Percentiles rank a stretch among this genome's conserved stretches.
phyloP scores from a whole-genome alignment of 352 stramenopile genomes.

The Globisporangium emineosum region DNA sequence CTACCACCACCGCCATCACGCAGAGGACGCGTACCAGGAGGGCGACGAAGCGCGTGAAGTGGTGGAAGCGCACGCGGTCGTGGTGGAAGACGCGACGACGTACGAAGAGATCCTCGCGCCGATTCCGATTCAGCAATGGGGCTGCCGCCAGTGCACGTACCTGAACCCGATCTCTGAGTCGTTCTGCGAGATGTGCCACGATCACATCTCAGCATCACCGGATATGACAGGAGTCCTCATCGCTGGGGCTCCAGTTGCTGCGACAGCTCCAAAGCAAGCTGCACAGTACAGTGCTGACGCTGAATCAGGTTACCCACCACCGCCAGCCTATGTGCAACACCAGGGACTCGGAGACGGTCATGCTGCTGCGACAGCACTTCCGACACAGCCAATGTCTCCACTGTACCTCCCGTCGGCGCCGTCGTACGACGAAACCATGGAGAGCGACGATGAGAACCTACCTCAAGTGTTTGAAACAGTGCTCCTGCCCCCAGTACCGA shows the following conservation, averaged over 20 bases:
- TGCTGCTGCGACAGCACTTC: slow-evolving; percentile 6
- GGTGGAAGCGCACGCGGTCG: slow-evolving; percentile 41
- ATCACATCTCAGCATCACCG: slow-evolving; percentile 36
- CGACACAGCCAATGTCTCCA: slow-evolving; percentile 18
- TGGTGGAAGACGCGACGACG: slow-evolving; percentile 25
- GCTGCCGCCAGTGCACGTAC: slow-evolving; percentile 46
- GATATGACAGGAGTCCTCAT: slow-evolving; percentile 3
- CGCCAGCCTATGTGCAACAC: neutral
- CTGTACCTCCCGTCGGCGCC: slow-evolving; percentile 28
- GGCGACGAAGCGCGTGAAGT: slow-evolving; percentile 13
- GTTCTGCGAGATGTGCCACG: slow-evolving; percentile 61
- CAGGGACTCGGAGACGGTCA: neutral
- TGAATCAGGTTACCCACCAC: neutral
- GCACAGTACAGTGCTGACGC: neutral
- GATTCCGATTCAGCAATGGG: neutral
- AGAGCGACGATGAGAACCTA: neutral
- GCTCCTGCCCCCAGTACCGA: neutral
- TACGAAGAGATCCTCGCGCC: slow-evolving; percentile 14
- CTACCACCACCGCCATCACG: slow-evolving; percentile 1
- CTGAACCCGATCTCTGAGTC: slow-evolving; percentile 49
- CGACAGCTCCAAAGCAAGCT: neutral
- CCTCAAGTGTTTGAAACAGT: neutral
- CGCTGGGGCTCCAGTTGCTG: neutral
- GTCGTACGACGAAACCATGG: slow-evolving; percentile 21
- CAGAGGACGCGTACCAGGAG: neutral